Conservation (phyloP, 768 basidiomycete species). For the Austroboletus eburneus region DNA sequence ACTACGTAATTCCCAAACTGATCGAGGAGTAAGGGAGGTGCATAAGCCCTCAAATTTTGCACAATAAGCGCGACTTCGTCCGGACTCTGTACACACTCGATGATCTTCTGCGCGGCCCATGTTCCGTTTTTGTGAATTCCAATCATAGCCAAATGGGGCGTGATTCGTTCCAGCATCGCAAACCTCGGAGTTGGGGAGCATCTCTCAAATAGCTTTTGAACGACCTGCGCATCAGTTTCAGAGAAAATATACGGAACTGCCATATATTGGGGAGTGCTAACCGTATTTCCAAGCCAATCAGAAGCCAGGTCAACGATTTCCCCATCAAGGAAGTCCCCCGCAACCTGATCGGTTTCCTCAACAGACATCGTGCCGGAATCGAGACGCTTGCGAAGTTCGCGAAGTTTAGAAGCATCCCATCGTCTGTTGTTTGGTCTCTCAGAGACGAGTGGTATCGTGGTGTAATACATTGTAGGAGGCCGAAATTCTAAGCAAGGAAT, state of each 20-base stretch:
- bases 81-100: conserved; percentile 85
- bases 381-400: conserved; percentile 90
- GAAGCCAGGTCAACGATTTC: conserved; percentile 95
- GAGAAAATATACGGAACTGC: background rate
- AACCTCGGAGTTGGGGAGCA: conserved; percentile 74
- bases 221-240: conserved; percentile 51
- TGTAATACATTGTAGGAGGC: conserved; percentile 93
- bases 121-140: conserved; percentile 99
- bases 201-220: conserved; percentile 95
- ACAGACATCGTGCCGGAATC: conserved; percentile 83
- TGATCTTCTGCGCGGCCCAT: conserved; percentile 99
- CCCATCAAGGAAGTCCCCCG: conserved; percentile 85
- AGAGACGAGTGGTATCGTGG: conserved; percentile 86
- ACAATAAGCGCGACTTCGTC: conserved; percentile 86
- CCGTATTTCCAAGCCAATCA: conserved; percentile 97
- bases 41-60: conserved; percentile 84
- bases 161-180: conserved; percentile 90
- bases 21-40: conserved; percentile 90
- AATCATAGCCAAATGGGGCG: conserved; percentile 93
- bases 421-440: conserved; percentile 82
- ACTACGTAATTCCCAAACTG: conserved; percentile 94
- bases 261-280: conserved; percentile 15
- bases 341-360: conserved; percentile 88
- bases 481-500: conserved; percentile 64
- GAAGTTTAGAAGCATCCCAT: conserved; percentile 91